Conservation (phyloP, 2,329 filamentous ascomycete species). For the Thielaviopsis populi region DNA sequence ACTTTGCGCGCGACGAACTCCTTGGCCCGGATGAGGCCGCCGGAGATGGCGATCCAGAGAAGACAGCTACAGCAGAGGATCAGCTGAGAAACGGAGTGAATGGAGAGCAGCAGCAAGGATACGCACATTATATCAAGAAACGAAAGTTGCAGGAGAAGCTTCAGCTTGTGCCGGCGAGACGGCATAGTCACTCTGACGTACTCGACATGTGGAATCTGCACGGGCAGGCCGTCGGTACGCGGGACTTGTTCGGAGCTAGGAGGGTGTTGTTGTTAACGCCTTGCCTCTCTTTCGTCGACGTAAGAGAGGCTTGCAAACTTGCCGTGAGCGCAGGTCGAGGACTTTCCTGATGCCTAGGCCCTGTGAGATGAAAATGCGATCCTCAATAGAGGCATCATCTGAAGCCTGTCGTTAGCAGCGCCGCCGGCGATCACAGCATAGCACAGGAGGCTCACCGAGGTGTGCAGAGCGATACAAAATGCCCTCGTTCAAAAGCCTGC, state of each 20-base stretch:
- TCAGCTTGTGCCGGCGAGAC: slow-evolving; percentile 8
- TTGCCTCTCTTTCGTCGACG: background rate
- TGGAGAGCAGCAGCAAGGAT: background rate
- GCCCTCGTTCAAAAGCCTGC: slow-evolving; percentile 41
- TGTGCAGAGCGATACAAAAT: slow-evolving; percentile 54
- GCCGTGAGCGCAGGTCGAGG: slow-evolving; percentile 68
- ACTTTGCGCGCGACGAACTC: slow-evolving; percentile 52
- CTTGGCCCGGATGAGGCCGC: slow-evolving; percentile 55
- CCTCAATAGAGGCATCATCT: slow-evolving; percentile 56
- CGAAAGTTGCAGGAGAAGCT: slow-evolving; percentile 14
- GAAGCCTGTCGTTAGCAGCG: background rate
- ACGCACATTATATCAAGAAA: slow-evolving; percentile 14
- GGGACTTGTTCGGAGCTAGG: slow-evolving; percentile 1
- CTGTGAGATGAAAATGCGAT: slow-evolving; percentile 43
- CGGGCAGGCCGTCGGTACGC: slow-evolving; percentile 1
- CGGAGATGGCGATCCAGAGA: slow-evolving; percentile 45
- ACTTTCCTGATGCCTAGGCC: slow-evolving; percentile 54
- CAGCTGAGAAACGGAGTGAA: slow-evolving; percentile 44
- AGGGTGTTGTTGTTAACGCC: background rate
- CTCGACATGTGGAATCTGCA: background rate
- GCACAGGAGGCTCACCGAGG: slow-evolving; percentile 29
- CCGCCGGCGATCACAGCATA: background rate
- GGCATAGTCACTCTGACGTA: slow-evolving; percentile 1
- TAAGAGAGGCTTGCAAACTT: slow-evolving; percentile 19
- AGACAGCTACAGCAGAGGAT: background rate